Evolutionary conservation across 768 basidiomycete species (phyloP), one percentile per base, ranked within the genome.

Genomic region (Imleria badia): DNA sequence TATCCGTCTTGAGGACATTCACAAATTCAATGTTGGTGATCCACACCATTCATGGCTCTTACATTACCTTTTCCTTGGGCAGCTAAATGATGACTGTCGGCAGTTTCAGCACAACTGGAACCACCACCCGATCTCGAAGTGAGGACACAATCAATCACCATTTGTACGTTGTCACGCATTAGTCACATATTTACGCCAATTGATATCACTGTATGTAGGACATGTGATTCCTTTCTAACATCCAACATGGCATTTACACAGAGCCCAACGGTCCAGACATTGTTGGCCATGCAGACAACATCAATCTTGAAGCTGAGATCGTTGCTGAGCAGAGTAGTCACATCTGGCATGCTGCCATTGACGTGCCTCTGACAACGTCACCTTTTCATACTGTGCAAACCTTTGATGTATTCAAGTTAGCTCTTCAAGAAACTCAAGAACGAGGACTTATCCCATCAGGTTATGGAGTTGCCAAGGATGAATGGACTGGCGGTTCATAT

Each of bases 1-100:
- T 45, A 52, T 40, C 0, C 56, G 62, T 0, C 64, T 80, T 0
- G 74, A 78, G 34, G 12, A 51, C 0, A 46, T 67, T 2, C 76
- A 80, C 54, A 14, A 41, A 2, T 69, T 81, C 0, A 63, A 80
- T 43, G 19, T 50, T 0, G 46, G 53, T 0, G 61, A 77, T 20
- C 52, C 65, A 0, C 12, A 49, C 13, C 78, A 81, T 54, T 55
- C 76, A 0, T 80, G 80, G 80, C 65, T 81, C 0, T 60, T 81
- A 0, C 76, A 79, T 23, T 23, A 31, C 33, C 62, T 81, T 0
- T 81, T 80, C 50, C 66, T 80, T 0, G 52, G 63, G 2, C 34
- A 34, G 0, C 70, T 80, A 22, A 75, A 78, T 35, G 15, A 48
- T 0, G 76, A 78, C 46, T 78, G 76, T 45, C 2, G 52, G 0